These are phyloP conservation scores for Fusarium beomiforme DNA, from an alignment of 2,329 filamentous ascomycete genomes.

Conservation along the genomic window DNA sequence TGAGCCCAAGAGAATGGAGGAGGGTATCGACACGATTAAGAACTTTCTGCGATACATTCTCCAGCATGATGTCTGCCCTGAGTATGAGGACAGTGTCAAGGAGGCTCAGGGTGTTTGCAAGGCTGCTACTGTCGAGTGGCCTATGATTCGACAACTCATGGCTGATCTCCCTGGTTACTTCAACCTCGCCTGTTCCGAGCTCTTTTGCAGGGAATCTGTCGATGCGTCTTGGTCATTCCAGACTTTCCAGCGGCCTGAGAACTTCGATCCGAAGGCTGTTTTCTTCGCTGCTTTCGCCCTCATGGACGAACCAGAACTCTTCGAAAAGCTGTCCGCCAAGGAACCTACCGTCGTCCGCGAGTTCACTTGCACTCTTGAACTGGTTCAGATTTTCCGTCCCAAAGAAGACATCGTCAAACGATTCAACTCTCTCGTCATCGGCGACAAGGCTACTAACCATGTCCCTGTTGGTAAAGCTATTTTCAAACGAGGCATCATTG, in stretches of 20 bases:
- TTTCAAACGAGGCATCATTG: slow-evolving; percentile 57
- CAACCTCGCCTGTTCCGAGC: slow-evolving; percentile 76
- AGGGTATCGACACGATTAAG: slow-evolving; percentile 72
- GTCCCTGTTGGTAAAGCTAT: slow-evolving; percentile 57
- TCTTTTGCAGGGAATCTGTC: slow-evolving; percentile 62
- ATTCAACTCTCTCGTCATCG: slow-evolving; percentile 55
- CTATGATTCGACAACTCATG: slow-evolving; percentile 63
- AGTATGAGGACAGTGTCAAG: slow-evolving; percentile 75
- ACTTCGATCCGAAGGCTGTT: slow-evolving; percentile 54
- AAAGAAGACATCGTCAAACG: slow-evolving; percentile 52
- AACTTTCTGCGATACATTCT: slow-evolving; percentile 92
- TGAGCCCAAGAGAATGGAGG: slow-evolving; percentile 63
- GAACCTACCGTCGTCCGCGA: slow-evolving; percentile 52
- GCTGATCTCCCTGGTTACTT: slow-evolving; percentile 77
- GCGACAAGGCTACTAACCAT: slow-evolving; percentile 46
- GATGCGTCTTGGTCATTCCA: slow-evolving; percentile 45
- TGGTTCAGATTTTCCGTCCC: slow-evolving; percentile 62
- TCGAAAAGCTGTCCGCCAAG: slow-evolving; percentile 40
- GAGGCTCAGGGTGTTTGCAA: slow-evolving; percentile 74
- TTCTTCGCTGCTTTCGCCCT: slow-evolving; percentile 58
- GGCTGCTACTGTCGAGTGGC: slow-evolving; percentile 73
- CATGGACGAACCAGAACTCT: slow-evolving; percentile 47
- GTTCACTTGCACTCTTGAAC: slow-evolving; percentile 68
- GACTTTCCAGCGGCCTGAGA: slow-evolving; percentile 47
- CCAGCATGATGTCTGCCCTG: slow-evolving; percentile 85